Evolutionary conservation across 2,329 filamentous ascomycete species (phyloP).

Genomic region (Diplodia seriata): DNA sequence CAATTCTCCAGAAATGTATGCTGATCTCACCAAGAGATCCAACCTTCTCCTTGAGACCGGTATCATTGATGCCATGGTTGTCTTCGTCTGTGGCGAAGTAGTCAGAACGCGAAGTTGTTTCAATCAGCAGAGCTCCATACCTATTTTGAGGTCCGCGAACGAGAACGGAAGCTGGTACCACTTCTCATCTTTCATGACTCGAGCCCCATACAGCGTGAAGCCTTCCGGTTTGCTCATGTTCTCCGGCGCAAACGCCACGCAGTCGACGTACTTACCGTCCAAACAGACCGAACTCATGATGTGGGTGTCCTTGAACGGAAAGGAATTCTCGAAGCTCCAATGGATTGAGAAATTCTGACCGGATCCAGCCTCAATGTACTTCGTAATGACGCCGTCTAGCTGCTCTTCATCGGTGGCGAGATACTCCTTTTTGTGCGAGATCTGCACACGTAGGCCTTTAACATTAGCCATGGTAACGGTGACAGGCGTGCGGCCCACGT

Average conservation of each 20-base stretch:
- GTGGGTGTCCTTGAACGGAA: conserved; percentile 31
- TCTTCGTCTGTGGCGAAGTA: background rate
- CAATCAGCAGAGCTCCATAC: background rate
- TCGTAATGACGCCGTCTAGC: conserved; percentile 34
- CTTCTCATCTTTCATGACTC: background rate
- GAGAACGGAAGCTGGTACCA: background rate
- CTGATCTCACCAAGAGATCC: conserved; percentile 35
- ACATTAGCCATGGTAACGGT: background rate
- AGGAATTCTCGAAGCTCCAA: conserved; percentile 30
- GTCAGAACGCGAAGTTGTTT: background rate
- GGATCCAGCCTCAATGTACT: conserved; percentile 44
- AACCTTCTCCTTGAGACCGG: background rate
- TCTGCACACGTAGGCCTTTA: background rate
- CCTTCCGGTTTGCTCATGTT: background rate
- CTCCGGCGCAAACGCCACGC: background rate
- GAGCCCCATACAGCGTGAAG: background rate
- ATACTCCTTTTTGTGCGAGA: conserved; percentile 37
- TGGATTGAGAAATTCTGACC: conserved; percentile 39
- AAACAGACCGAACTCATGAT: conserved; percentile 34
- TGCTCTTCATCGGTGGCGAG: conserved; percentile 35
- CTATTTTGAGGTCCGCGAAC: conserved; percentile 4
- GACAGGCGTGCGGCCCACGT: background rate
- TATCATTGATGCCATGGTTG: background rate
- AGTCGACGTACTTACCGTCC: conserved; percentile 34
- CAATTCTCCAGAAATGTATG: conserved; percentile 34